Evolutionary conservation across 225 moss, liverwort and hornwort genomes (phyloP).

Genomic region (Marchantia paleacea): DNA sequence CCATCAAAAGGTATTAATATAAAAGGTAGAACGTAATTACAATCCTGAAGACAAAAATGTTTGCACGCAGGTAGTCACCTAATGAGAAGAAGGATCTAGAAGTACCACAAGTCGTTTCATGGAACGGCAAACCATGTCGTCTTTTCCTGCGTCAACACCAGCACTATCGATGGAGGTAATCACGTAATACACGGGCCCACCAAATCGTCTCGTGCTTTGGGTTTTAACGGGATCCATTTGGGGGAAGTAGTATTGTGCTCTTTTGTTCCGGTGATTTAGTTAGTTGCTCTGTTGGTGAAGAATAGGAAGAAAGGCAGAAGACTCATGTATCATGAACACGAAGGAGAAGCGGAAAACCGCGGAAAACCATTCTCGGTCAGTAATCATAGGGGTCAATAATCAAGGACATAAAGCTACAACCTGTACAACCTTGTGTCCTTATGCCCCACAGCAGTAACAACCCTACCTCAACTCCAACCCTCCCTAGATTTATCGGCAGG

Average conservation of each 20-base stretch:
- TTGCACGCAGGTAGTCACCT: neutral
- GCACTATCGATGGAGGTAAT: neutral
- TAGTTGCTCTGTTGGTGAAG: neutral
- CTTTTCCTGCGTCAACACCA: neutral
- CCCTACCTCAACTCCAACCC: neutral
- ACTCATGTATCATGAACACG: no score
- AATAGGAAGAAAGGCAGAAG: neutral
- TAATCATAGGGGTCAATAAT: neutral
- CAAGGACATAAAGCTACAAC: neutral
- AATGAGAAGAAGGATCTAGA: neutral
- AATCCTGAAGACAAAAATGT: no score
- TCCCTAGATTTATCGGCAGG: neutral
- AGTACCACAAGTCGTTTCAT: neutral
- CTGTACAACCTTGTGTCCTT: neutral
- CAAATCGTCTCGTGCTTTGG: neutral
- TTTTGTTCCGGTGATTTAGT: neutral
- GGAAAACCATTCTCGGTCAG: neutral
- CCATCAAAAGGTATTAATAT: no score
- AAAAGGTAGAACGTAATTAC: no score
- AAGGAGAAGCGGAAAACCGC: neutral
- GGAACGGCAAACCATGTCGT: neutral
- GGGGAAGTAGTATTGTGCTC: neutral
- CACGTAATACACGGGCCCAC: neutral
- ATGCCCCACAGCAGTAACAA: neutral
- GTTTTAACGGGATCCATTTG: neutral